Evolutionary conservation across 345 rosid species (phyloP).

Genomic region (Hypericum androsaemum): DNA sequence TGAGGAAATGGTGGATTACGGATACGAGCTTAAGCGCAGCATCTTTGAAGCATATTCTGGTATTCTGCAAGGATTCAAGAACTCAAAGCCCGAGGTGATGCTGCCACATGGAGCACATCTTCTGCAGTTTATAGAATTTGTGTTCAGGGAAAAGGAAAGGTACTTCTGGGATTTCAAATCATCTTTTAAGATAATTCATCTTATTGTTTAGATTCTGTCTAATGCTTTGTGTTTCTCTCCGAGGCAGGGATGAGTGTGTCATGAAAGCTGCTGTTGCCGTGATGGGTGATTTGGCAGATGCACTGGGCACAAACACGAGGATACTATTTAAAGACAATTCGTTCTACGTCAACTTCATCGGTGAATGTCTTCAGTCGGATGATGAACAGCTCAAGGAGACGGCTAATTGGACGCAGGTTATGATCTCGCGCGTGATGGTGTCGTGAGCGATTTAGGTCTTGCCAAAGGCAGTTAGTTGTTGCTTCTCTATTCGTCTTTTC

Average conservation of each 20-base stretch:
- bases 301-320: constrained; percentile 65
- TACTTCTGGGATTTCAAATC: constrained; percentile 6
- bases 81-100: constrained; percentile 66
- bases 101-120: constrained; percentile 75
- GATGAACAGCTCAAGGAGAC: constrained; percentile 83
- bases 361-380: constrained; percentile 70
- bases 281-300: constrained; percentile 91
- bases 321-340: constrained; percentile 47
- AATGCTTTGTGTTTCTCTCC: not conserved
- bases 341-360: constrained; percentile 51
- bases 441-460: constrained; percentile 18
- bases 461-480: too few relatives aligned
- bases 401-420: constrained; percentile 76
- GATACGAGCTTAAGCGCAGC: constrained; percentile 72
- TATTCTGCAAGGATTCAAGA: constrained; percentile 88
- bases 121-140: constrained; percentile 66
- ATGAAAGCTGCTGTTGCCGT: constrained; percentile 87
- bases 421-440: constrained; percentile 73
- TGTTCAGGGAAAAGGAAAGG: constrained; percentile 65
- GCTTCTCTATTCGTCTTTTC: too few relatives aligned
- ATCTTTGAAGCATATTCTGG: constrained; percentile 93
- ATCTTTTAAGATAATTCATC: not conserved
- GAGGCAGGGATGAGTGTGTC: constrained; percentile 68
- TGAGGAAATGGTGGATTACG: constrained; percentile 77
- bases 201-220: not conserved